phyloP scores from a whole-genome alignment of 2,329 filamentous ascomycete genomes.

The Xylariaceae sp. region DNA sequence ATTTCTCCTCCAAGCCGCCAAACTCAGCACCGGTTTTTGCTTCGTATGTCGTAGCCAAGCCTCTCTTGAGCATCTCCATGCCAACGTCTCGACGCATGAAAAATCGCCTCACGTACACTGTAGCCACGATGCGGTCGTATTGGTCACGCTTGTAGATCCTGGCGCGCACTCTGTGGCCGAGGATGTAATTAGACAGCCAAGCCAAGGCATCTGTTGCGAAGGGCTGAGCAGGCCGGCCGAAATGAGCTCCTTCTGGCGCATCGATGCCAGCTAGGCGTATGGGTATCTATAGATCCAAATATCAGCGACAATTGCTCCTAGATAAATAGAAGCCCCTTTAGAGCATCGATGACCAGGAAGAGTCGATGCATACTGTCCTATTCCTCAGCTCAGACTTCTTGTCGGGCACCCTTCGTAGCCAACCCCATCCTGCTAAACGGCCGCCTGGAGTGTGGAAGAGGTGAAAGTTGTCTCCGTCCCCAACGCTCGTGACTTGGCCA shows the following conservation, averaged over 20 bases:
- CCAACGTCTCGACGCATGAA: constrained; percentile 81
- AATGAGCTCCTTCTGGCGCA: constrained; percentile 91
- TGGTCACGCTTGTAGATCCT: constrained; percentile 86
- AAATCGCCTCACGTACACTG: constrained; percentile 75
- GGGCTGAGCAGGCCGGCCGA: constrained; percentile 86
- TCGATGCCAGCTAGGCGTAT: constrained; percentile 91
- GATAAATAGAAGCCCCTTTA: not conserved
- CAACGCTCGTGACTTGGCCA: constrained; percentile 89
- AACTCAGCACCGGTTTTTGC: constrained; percentile 90
- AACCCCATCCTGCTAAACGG: constrained; percentile 86
- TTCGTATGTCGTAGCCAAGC: constrained; percentile 91
- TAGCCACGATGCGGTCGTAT: constrained; percentile 89
- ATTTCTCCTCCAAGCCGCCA: constrained; percentile 70
- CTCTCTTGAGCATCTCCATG: constrained; percentile 83
- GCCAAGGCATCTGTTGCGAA: constrained; percentile 79
- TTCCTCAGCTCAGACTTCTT: constrained; percentile 73
- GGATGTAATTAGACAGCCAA: constrained; percentile 78
- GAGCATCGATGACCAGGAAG: not conserved
- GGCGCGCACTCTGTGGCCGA: constrained; percentile 76
- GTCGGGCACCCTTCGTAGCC: constrained; percentile 76
- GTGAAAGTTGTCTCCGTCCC: constrained; percentile 95
- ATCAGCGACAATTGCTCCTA: constrained; percentile 12
- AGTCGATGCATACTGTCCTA: constrained; percentile 68
- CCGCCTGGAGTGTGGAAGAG: constrained; percentile 96
- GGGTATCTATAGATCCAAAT: constrained; percentile 66